These are phyloP conservation scores for Ceratocystis papillata DNA, from an alignment of 2,329 filamentous ascomycete species.

Conservation along the genomic window DNA sequence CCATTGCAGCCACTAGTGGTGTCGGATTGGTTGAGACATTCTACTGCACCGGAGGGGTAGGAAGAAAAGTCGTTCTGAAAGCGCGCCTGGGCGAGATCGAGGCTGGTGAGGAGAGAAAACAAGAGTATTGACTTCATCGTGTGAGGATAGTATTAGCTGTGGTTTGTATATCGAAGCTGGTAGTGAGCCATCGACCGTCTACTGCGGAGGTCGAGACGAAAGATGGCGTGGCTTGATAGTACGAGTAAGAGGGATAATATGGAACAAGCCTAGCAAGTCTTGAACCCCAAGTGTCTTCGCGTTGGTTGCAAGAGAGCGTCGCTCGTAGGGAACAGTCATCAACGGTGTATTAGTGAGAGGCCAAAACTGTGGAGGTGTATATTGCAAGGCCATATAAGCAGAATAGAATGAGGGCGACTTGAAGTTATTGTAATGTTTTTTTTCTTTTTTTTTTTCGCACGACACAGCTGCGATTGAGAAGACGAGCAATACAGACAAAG, in stretches of 20 bases:
- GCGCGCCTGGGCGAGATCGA: constrained; percentile 27
- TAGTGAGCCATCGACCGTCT: neutral
- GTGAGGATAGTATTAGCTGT: neutral
- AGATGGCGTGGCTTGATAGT: neutral
- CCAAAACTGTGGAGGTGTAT: neutral
- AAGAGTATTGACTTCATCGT: constrained; percentile 21
- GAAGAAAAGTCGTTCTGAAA: constrained; percentile 31
- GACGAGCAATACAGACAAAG: neutral
- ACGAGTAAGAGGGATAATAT: neutral
- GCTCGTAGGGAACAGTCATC: neutral
- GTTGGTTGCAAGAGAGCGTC: neutral
- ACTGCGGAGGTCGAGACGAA: neutral
- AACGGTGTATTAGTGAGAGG: neutral
- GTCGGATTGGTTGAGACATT: constrained; percentile 37
- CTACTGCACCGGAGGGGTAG: constrained; percentile 31
- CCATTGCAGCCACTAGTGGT: constrained; percentile 35
- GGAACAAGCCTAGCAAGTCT: neutral
- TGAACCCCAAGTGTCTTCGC: neutral
- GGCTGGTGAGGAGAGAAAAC: constrained; percentile 30
- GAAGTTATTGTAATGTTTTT: neutral
- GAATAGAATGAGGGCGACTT: neutral
- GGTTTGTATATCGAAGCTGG: neutral
- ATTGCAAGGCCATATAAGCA: neutral
- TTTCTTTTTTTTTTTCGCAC: no score
- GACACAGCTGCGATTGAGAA: neutral